Evolutionary conservation across 1,139 yeast species (phyloP).

Genomic region (Scheffersomyces titani): DNA sequence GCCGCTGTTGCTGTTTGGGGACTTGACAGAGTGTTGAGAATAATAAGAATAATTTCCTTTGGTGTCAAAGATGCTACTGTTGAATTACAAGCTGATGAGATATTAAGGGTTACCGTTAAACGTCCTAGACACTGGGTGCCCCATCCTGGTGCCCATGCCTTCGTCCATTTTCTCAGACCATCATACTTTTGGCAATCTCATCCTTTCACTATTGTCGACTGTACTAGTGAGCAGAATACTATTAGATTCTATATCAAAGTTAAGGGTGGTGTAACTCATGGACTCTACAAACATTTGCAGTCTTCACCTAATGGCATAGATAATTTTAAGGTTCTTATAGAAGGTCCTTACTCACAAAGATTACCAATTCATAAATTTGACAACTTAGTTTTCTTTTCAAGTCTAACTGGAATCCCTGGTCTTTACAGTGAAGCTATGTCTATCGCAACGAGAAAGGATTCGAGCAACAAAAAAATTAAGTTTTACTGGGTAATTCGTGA

Average conservation of each 20-base stretch:
- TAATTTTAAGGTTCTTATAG: slow-evolving; percentile 40
- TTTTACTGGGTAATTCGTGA: slow-evolving; percentile 41
- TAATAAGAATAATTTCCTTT: slow-evolving; percentile 14
- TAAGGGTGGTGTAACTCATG: slow-evolving; percentile 22
- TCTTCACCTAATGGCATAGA: slow-evolving; percentile 13
- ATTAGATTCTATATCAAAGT: slow-evolving; percentile 21
- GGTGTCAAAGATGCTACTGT: slow-evolving; percentile 20
- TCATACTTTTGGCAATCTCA: slow-evolving; percentile 24
- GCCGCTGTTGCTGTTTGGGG: slow-evolving; percentile 21
- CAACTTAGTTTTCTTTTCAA: slow-evolving; percentile 37
- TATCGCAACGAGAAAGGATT: slow-evolving; percentile 16
- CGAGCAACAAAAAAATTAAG: slow-evolving; percentile 16
- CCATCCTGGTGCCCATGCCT: slow-evolving; percentile 16
- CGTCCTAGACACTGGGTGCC: slow-evolving; percentile 18
- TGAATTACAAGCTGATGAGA: slow-evolving; percentile 17
- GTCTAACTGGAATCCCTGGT: slow-evolving; percentile 75
- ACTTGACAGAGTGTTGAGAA: slow-evolving; percentile 15
- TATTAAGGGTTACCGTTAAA: slow-evolving; percentile 16
- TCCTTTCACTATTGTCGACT: slow-evolving; percentile 21
- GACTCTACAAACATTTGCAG: slow-evolving; percentile 13
- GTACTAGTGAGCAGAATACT: slow-evolving; percentile 10
- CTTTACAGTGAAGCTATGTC: slow-evolving; percentile 30
- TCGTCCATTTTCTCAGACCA: slow-evolving; percentile 18
- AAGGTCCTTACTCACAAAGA: slow-evolving; percentile 55
- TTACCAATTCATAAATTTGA: slow-evolving; percentile 15